Conservation (phyloP, 2,329 filamentous ascomycete genomes). For the Cordyceps cateniannulata region DNA sequence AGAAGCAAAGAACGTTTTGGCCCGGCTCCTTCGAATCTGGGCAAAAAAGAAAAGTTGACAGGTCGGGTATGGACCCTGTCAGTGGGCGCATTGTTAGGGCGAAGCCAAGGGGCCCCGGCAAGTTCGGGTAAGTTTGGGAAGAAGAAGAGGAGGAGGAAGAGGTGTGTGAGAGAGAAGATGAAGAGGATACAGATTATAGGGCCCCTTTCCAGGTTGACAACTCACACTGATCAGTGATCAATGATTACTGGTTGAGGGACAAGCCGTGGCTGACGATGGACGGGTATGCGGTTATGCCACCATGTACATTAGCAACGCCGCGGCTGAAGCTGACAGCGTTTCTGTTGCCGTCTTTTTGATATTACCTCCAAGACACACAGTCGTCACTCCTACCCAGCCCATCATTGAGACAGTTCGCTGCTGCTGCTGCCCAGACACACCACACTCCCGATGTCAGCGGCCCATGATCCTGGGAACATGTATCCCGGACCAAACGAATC, state of each 20-base stretch:
- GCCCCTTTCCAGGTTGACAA: too few species aligned
- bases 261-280: too few species aligned
- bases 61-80: slow-evolving; percentile 4
- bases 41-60: background rate
- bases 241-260: too few species aligned
- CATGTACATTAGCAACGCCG: background rate
- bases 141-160: too few species aligned
- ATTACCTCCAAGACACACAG: background rate
- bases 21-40: too few species aligned
- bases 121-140: too few species aligned
- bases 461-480: too few species aligned
- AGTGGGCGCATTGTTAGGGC: background rate
- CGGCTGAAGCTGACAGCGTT: slow-evolving; percentile 3
- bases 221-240: too few species aligned
- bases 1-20: background rate
- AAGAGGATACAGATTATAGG: too few species aligned
- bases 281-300: background rate
- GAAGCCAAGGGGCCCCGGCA: too few species aligned
- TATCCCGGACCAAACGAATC: background rate
- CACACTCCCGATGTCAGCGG: background rate
- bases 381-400: background rate
- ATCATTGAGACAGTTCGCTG: background rate
- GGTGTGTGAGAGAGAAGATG: too few species aligned
- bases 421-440: background rate
- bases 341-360: background rate